Base-by-base conservation (phyloP, 2,329 filamentous ascomycete genomes). In the Colletotrichum destructivum region DNA sequence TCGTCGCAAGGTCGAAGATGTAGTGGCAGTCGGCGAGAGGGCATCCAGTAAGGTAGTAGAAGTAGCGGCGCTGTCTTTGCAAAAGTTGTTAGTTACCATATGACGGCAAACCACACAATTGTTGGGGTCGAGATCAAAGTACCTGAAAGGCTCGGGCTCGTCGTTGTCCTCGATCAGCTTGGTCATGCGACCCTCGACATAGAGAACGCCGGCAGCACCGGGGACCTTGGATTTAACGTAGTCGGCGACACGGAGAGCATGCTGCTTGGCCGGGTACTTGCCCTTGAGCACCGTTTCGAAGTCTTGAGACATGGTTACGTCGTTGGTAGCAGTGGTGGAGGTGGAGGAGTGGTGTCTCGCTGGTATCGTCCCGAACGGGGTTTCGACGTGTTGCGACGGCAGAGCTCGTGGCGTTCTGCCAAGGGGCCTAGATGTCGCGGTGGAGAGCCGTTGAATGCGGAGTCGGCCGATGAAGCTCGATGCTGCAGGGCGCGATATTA, bases 31-130 rank as follows among this genome's bases (percentile, higher is more conserved):
- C 95, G 71, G 95, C 89, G 40, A 97, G 87, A 73, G 91, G 88
- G 79, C 86, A 97, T 76, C 96, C 96, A 31, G 94, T 96, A 55
- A 98, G 87, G 83, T 99, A 99, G 89, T 93, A 98, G 85, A 99
- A 99, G 81, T 91, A 94, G 66, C 96, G 92, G 74, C 95, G 93
- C 83, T 98, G 95, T 75, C 94, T 95, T 75, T 40, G 26, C 9
- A 16, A 38, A 51, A 21, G 47, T 38, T 59, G 69, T 73, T 23
- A 75, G 69, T 42, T 38, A 38, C 35, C 35, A 38, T 38, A 38
- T 11, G 35, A 8, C 35, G 35, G 35, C 35, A 38, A 38, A 3
- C 35, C 35, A 11, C 35, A 38, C 35, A 38, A 38, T 38, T 38
- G 2, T 38, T 11, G 35, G 9, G 35, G 35, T 38, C 35, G 2